These are phyloP conservation scores for Globisporangium orthogonon DNA, from an alignment of 352 stramenopile genomes.

Conservation along the genomic window DNA sequence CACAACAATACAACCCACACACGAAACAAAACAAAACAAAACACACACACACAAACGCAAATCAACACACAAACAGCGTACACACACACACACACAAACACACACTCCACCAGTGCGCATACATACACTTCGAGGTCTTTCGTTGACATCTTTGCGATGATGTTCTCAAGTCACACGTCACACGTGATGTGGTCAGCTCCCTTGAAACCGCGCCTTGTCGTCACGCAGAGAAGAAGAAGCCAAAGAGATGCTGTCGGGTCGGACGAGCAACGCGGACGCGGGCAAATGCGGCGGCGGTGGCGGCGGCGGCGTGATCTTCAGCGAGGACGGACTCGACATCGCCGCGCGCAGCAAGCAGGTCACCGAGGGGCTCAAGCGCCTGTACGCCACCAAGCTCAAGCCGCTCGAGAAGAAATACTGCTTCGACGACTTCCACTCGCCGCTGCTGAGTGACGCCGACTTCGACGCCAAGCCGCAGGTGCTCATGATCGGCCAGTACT, in stretches of 20 bases:
- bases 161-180: not conserved
- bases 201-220: not conserved
- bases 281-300: not conserved
- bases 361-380: slow-evolving; percentile 74
- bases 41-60: too few relatives aligned
- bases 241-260: too few relatives aligned
- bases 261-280: too few relatives aligned
- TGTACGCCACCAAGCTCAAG: slow-evolving; percentile 70
- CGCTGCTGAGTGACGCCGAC: slow-evolving; percentile 90
- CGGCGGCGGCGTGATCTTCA: slow-evolving; percentile 24
- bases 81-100: not conserved
- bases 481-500: slow-evolving; percentile 97
- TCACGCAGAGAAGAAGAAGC: not conserved
- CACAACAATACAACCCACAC: too few relatives aligned
- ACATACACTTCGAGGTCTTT: too few relatives aligned
- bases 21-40: too few relatives aligned
- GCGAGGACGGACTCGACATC: slow-evolving; percentile 58
- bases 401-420: slow-evolving; percentile 90
- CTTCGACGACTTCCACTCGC: slow-evolving; percentile 92
- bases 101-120: too few relatives aligned
- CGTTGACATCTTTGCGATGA: too few relatives aligned
- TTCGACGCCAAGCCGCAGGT: slow-evolving; percentile 98
- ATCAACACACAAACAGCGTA: too few relatives aligned
- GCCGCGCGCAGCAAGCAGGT: slow-evolving; percentile 58
- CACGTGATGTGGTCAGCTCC: not conserved